Evolutionary conservation across 1,284 basidiomycete species (phyloP).

Genomic region (Tausonia pullulans): DNA sequence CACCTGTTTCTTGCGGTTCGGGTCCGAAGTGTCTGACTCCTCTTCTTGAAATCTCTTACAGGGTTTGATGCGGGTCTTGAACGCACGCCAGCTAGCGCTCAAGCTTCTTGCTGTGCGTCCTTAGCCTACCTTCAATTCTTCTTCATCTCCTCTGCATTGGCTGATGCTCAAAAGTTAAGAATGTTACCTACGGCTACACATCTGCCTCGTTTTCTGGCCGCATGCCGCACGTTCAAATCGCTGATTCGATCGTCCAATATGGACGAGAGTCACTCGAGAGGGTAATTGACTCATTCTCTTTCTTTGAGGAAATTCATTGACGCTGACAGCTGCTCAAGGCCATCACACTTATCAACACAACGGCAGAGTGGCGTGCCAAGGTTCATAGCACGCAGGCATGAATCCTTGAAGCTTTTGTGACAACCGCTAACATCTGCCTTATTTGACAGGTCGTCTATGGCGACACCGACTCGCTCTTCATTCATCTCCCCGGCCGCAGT

Average conservation of each 20-base stretch:
- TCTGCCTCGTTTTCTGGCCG: constrained; percentile 85
- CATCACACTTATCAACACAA: constrained; percentile 66
- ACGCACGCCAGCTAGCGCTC: constrained; percentile 77
- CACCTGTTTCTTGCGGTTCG: background rate
- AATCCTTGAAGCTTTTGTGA: background rate
- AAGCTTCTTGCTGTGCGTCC: constrained; percentile 51
- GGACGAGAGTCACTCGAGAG: constrained; percentile 92
- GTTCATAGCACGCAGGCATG: background rate
- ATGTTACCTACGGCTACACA: constrained; percentile 93
- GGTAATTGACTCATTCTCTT: constrained; percentile 36
- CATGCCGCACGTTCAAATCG: constrained; percentile 97
- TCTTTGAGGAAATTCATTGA: background rate
- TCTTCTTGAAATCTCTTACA: constrained; percentile 30
- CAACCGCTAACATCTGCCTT: background rate
- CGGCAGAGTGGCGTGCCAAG: constrained; percentile 72
- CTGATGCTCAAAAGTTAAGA: constrained; percentile 32
- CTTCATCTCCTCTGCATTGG: background rate
- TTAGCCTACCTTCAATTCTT: background rate
- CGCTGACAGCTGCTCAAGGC: constrained; percentile 43
- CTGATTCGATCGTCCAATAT: constrained; percentile 93
- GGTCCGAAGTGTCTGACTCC: background rate
- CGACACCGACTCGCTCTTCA: constrained; percentile 94
- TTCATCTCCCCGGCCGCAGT: constrained; percentile 76
- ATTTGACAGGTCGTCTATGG: constrained; percentile 69
- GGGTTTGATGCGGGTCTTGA: constrained; percentile 61